Conservation (phyloP, 352 stramenopile genomes). For the Globisporangium apiculatum region DNA sequence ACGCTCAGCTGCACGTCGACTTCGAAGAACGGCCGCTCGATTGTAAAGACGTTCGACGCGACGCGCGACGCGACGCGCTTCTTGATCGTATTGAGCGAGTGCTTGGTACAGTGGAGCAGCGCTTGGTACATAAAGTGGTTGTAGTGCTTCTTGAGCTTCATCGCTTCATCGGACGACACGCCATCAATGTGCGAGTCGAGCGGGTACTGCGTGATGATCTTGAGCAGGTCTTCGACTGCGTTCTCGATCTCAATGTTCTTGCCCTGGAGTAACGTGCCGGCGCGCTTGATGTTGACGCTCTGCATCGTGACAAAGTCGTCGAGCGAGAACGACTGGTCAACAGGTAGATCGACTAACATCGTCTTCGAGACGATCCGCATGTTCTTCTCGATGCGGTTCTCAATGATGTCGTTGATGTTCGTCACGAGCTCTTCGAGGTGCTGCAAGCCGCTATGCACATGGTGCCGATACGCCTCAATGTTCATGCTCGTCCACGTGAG, state of each 20-base stretch:
- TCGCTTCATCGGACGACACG: slow-evolving; percentile 90
- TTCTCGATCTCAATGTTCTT: slow-evolving; percentile 99
- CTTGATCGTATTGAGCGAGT: slow-evolving; percentile 97
- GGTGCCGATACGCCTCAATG: slow-evolving; percentile 96
- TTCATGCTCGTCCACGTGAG: slow-evolving; percentile 99
- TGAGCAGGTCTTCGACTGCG: slow-evolving; percentile 95
- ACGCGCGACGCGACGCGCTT: slow-evolving; percentile 93
- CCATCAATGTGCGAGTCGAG: slow-evolving; percentile 94
- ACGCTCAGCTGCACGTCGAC: slow-evolving; percentile 96
- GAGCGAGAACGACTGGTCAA: slow-evolving; percentile 95
- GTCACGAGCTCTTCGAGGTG: slow-evolving; percentile 96
- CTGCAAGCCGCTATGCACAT: slow-evolving; percentile 90
- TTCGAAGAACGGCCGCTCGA: slow-evolving; percentile 97
- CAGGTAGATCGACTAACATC: slow-evolving; percentile 94
- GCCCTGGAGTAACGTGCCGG: slow-evolving; percentile 91
- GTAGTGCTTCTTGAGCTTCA: slow-evolving; percentile 98
- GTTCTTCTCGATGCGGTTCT: slow-evolving; percentile 99
- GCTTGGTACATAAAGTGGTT: slow-evolving; percentile 99
- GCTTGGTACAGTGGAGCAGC: slow-evolving; percentile 96
- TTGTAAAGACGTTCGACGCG: slow-evolving; percentile 83
- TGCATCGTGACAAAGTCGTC: slow-evolving; percentile 98
- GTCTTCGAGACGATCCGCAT: slow-evolving; percentile 97
- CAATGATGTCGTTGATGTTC: slow-evolving; percentile 99
- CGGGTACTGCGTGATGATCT: slow-evolving; percentile 93
- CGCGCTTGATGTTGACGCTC: slow-evolving; percentile 88